Evolutionary conservation across 345 rosid species (phyloP), one percentile per base, ranked within the genome.

Genomic region (Combretum micranthum): DNA sequence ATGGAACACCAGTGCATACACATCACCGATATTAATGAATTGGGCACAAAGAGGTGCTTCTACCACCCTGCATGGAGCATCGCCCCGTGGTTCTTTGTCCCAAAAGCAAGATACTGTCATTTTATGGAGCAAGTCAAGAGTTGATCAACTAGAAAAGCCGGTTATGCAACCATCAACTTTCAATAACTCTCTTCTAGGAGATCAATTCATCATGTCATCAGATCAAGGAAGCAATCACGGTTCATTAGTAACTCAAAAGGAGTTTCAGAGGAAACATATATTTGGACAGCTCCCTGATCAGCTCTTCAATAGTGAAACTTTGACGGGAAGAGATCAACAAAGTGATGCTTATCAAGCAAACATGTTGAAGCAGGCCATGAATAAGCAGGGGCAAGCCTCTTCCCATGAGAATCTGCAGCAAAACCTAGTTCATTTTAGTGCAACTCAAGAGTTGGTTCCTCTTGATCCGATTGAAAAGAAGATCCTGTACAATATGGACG

Each of bases 381-480:
- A 52, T 62, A 77, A 73, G 68, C 74, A 75, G 58, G 84, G 82
- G 53, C 81, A 54, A 69, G 64, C 48, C 57, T 63, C 61, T 57
- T 75, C 74, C 77, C 71, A 75, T 45, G 66, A 54, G 12, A 50
- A 44, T 16, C 13, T 66, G 62, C 83, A 66, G 69, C 80, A 77
- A 58, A 75, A 71, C 62, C 50, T 62, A 45, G 54, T 64, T n/a
- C 70, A 73, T 44, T 42, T 62, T 20, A 59, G 64, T 52, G 58
- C 70, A 46, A 64, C 79, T 44, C 77, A 69, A 56, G 74, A 72
- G 58, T 69, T 75, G 53, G 81, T 80, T 43, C 78, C 85, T 20
- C 74, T 89, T 26, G 97, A 90, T 70, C 97, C 97, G 39, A 70
- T 80, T 42, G 97, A 90, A 75, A 87, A 83, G 77, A 86, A 74